A percentile compares a stretch with the other conserved stretches of the same genome.
Evolutionary conservation across 805 yeast species (phyloP).

Genomic region (Starmera quercuum): DNA sequence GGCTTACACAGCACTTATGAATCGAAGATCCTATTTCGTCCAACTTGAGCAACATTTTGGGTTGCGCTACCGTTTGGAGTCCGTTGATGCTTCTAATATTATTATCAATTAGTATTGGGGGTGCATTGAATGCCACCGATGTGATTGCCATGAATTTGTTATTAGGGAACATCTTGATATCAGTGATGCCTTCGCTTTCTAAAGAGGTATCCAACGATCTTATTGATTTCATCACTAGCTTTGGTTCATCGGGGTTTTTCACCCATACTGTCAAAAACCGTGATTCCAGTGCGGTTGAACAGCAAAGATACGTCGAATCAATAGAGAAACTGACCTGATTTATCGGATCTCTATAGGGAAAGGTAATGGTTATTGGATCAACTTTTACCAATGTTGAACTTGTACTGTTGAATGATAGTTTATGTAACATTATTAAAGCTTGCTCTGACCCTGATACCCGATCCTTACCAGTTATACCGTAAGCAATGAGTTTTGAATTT

Average conservation of each 20-base stretch:
- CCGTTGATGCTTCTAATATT: constrained; percentile 38
- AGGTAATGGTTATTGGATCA: constrained; percentile 62
- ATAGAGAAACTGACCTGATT: constrained; percentile 66
- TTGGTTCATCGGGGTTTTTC: constrained; percentile 53
- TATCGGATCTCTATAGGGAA: constrained; percentile 84
- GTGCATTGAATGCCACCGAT: constrained; percentile 54
- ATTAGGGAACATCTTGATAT: constrained; percentile 63
- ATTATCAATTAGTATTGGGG: constrained; percentile 63
- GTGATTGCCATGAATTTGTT: constrained; percentile 49
- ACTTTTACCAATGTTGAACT: constrained; percentile 22
- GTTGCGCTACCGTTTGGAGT: constrained; percentile 43
- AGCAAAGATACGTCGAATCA: constrained; percentile 62
- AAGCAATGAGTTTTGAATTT: constrained; percentile 57
- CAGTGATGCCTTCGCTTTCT: constrained; percentile 88
- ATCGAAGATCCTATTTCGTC: constrained; percentile 79
- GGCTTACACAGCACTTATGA: constrained; percentile 69
- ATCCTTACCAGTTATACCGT: constrained; percentile 80
- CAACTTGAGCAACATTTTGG: constrained; percentile 51
- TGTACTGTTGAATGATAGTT: constrained; percentile 10
- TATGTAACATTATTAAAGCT: constrained; percentile 63
- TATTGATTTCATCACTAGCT: constrained; percentile 60
- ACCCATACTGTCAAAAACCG: constrained; percentile 71
- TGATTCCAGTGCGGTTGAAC: constrained; percentile 63
- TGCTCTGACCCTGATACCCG: constrained; percentile 61
- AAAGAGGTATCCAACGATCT: constrained; percentile 55